phyloP scores from a whole-genome alignment of 2,329 filamentous ascomycete species.

The Botrytis aclada region DNA sequence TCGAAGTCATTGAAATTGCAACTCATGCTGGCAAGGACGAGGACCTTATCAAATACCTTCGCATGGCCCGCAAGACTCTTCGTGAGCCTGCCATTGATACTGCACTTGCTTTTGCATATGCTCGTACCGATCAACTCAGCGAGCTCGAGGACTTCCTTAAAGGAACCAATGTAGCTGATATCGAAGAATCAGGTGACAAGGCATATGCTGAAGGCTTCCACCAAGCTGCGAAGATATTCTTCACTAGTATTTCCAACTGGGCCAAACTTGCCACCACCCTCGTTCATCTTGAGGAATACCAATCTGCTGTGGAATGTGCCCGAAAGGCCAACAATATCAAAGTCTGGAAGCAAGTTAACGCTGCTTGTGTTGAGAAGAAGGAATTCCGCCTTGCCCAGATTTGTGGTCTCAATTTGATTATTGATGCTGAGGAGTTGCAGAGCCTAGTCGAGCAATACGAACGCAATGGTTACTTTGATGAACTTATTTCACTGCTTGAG shows the following conservation, averaged over 20 bases:
- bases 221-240: conserved; percentile 98
- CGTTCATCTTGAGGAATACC: conserved; percentile 96
- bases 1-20: conserved; percentile 93
- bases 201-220: conserved; percentile 92
- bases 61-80: conserved; percentile 95
- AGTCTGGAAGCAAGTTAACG: conserved; percentile 98
- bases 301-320: conserved; percentile 94
- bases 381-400: conserved; percentile 99
- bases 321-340: conserved; percentile 99
- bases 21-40: conserved; percentile 97
- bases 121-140: conserved; percentile 82
- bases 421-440: conserved; percentile 93
- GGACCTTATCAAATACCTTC: conserved; percentile 92
- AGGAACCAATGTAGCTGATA: conserved; percentile 87
- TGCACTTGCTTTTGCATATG: conserved; percentile 87
- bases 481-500: conserved; percentile 91
- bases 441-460: conserved; percentile 96
- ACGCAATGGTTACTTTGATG: conserved; percentile 94
- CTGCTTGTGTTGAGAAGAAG: conserved; percentile 94
- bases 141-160: conserved; percentile 97
- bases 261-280: conserved; percentile 96
- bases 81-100: conserved; percentile 94
- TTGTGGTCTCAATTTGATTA: conserved; percentile 95
- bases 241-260: conserved; percentile 98
- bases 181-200: conserved; percentile 97